These are phyloP conservation scores for Botrytis medusae DNA, from an alignment of 2,329 filamentous ascomycete species.

Conservation along the genomic window DNA sequence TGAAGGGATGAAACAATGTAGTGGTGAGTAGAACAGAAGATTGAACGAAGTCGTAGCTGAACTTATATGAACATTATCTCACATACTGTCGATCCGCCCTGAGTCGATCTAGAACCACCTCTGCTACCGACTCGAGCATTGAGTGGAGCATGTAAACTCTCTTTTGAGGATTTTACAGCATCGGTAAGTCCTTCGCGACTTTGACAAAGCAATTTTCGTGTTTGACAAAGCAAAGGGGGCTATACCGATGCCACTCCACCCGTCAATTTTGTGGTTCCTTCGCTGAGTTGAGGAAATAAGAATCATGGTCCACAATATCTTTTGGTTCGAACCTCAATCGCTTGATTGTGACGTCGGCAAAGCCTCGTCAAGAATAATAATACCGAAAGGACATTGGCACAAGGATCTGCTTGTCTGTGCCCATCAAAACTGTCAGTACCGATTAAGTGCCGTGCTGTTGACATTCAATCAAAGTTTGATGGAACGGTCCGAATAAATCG, in stretches of 20 bases:
- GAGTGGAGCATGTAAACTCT: not conserved
- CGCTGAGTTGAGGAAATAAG: not conserved
- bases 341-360: not conserved
- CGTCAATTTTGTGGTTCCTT: not conserved
- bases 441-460: not conserved
- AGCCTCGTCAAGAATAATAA: not conserved
- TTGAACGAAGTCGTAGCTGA: not conserved
- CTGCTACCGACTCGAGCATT: not conserved
- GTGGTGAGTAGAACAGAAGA: not conserved
- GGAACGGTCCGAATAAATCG: not conserved
- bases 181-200: not conserved
- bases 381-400: not conserved
- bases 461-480: not conserved
- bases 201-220: not conserved
- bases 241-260: not conserved
- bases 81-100: not conserved
- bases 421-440: not conserved
- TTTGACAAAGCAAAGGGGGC: not conserved
- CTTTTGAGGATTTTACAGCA: not conserved
- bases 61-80: not conserved
- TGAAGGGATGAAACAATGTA: not conserved
- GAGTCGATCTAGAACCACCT: not conserved
- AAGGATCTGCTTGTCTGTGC: not conserved
- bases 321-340: not conserved
- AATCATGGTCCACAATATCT: not conserved